Base-by-base conservation (phyloP, 345 rosid genomes). In the Aethionema arabicum region DNA sequence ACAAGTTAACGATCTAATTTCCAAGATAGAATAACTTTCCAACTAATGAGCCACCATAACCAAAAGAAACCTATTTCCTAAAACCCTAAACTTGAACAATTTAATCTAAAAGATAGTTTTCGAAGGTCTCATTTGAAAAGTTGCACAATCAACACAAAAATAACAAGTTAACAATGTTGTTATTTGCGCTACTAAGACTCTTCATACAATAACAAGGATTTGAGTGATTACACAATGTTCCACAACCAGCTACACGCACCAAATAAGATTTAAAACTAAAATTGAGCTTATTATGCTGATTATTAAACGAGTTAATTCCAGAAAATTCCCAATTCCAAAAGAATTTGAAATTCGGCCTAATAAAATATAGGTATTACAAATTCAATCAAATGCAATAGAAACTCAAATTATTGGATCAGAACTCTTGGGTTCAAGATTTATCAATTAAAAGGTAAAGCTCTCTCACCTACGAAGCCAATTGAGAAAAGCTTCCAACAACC, bases 381-480 rank as follows among this genome's bases (percentile, higher is more conserved):
- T 47, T 9, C 5, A 12, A 47, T 2, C 7, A 1, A 21, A 21
- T 21, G 38, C 38, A 35, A 35, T 8, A 35, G 3, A 35, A 35
- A 8, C 38, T 35, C 38, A 35, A 35, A 35, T 5, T 35, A 8
- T 35, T 4, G 8, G 41, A 41, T 40, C 47, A 37, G 27, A 35
- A 7, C 27, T 21, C 27, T 21, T 21, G 27, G 44, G 13, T 41
- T 63, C 40, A 41, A 42, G 29, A 47, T 21, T 21, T 21, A 21
- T 21, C 3, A 31, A 67, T n/a, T 51, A 65, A 63, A 39, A 55
- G 32, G 51, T 21, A 12, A 11, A 36, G 12, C 10, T 14, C 27
- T 56, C 40, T 13, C 42, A 85, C 91, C 87, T 85, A 62, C 91
- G 91, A 54, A 84, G 90, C 90, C 90, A 84, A 75, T 82, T 78